These are phyloP conservation scores for Sporothrix sp. DNA, from an alignment of 2,329 filamentous ascomycete species.

Conservation along the genomic window DNA sequence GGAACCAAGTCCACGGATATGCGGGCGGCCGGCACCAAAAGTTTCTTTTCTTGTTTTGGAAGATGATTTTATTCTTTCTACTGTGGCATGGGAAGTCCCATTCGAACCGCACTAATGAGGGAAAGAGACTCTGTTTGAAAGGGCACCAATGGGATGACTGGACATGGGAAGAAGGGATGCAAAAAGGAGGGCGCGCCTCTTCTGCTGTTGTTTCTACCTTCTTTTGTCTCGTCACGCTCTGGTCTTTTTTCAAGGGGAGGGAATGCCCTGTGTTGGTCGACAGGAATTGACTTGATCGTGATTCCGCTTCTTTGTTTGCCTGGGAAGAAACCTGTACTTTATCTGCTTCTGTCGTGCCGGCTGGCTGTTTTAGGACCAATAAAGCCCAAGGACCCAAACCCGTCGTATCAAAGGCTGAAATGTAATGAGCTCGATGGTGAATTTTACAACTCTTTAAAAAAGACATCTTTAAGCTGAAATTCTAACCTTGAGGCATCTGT, in stretches of 20 bases:
- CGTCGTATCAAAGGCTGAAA: background rate
- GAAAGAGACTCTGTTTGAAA: slow-evolving; percentile 78
- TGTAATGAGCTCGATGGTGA: too few relatives aligned
- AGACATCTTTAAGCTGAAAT: too few relatives aligned
- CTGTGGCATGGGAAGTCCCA: slow-evolving; percentile 29
- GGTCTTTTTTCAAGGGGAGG: slow-evolving; percentile 44
- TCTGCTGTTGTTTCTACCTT: background rate
- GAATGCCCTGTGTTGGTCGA: slow-evolving; percentile 94
- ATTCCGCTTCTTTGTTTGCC: slow-evolving; percentile 42
- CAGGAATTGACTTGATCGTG: slow-evolving; percentile 84
- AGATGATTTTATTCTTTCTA: slow-evolving; percentile 5
- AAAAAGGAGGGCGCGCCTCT: too few relatives aligned
- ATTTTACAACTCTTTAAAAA: too few relatives aligned
- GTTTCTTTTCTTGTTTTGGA: slow-evolving; percentile 11
- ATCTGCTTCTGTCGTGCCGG: slow-evolving; percentile 4
- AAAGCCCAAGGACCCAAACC: background rate
- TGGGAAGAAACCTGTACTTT: slow-evolving; percentile 2
- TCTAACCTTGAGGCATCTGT: too few relatives aligned
- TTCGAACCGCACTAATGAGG: slow-evolving; percentile 84
- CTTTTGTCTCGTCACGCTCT: slow-evolving; percentile 7
- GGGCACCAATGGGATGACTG: background rate
- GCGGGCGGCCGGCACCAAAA: slow-evolving; percentile 10
- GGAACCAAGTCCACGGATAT: slow-evolving; percentile 7
- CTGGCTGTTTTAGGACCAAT: background rate
- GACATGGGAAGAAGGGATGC: background rate